A percentile compares a stretch with the other conserved stretches of the same genome.
phyloP scores from a whole-genome alignment of 176 grass and related monocot genomes.

The Paspalum vaginatum region DNA sequence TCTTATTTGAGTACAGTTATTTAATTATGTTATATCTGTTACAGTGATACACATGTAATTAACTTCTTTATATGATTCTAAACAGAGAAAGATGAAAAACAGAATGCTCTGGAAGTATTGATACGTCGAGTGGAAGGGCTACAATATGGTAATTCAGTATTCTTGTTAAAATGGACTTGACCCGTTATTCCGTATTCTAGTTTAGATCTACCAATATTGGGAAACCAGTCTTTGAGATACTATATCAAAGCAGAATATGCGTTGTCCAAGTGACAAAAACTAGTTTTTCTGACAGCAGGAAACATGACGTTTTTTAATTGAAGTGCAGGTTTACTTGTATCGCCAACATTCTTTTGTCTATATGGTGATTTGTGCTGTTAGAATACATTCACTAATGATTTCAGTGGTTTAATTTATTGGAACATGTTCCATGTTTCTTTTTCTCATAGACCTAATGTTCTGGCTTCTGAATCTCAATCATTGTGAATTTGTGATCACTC shows the following conservation, averaged over 20 bases:
- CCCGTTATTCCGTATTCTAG: not conserved
- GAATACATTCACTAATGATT: not conserved
- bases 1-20: slow-evolving; percentile 5
- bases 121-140: slow-evolving; percentile 32
- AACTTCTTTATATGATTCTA: slow-evolving; percentile 18
- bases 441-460: not conserved
- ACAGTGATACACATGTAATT: not conserved
- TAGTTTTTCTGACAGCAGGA: not conserved
- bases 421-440: slow-evolving; percentile 9
- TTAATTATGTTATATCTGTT: not conserved
- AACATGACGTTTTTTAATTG: not conserved
- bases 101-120: slow-evolving; percentile 38
- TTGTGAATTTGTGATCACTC: not conserved
- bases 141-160: slow-evolving; percentile 39
- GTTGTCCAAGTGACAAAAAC: slow-evolving; percentile 7
- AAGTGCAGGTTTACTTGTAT: not conserved
- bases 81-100: slow-evolving; percentile 50
- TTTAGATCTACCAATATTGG: slow-evolving; percentile 5
- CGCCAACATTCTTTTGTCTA: not conserved
- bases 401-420: not conserved
- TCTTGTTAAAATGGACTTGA: too few relatives aligned
- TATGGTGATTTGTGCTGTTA: slow-evolving; percentile 13
- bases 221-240: not conserved
- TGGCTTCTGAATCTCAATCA: not conserved
- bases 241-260: not conserved